These are phyloP conservation scores for Cymbopogon citratus DNA, from an alignment of 176 grass and related monocot genomes.

Conservation along the genomic window DNA sequence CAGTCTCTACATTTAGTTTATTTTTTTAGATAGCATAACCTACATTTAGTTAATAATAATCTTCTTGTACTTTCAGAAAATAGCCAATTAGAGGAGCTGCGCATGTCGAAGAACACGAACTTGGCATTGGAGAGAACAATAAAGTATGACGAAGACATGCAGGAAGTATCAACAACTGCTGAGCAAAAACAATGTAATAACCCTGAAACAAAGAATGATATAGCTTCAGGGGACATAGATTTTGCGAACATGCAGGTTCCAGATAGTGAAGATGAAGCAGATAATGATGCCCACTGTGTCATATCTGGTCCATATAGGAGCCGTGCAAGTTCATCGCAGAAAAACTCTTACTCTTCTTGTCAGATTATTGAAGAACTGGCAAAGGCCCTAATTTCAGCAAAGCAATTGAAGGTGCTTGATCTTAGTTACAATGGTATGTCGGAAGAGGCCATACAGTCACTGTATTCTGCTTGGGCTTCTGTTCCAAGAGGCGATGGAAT, in stretches of 20 bases:
- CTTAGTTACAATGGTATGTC: constrained; percentile 63
- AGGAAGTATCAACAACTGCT: constrained; percentile 19
- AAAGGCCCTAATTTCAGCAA: constrained; percentile 40
- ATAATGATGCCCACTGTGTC: constrained; percentile 12
- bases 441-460: constrained; percentile 39
- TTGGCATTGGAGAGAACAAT: constrained; percentile 24
- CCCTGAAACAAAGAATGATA: not conserved
- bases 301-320: constrained; percentile 40
- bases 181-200: constrained; percentile 1
- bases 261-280: constrained; percentile 84
- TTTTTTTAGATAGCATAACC: too few species aligned
- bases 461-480: constrained; percentile 69
- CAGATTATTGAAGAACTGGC: constrained; percentile 52
- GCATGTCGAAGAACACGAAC: constrained; percentile 56
- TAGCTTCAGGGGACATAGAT: constrained; percentile 15
- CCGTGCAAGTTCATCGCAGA: constrained; percentile 56
- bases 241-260: constrained; percentile 57
- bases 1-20: not conserved
- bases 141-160: constrained; percentile 22
- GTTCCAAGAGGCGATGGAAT: constrained; percentile 34
- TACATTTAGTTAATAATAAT: not conserved
- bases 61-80: constrained; percentile 46
- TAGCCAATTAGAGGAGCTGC: constrained; percentile 70
- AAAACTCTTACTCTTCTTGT: constrained; percentile 13
- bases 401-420: constrained; percentile 68